phyloP scores from a whole-genome alignment of 2,329 filamentous ascomycete genomes.

The Pseudocercospora fijiensis region DNA sequence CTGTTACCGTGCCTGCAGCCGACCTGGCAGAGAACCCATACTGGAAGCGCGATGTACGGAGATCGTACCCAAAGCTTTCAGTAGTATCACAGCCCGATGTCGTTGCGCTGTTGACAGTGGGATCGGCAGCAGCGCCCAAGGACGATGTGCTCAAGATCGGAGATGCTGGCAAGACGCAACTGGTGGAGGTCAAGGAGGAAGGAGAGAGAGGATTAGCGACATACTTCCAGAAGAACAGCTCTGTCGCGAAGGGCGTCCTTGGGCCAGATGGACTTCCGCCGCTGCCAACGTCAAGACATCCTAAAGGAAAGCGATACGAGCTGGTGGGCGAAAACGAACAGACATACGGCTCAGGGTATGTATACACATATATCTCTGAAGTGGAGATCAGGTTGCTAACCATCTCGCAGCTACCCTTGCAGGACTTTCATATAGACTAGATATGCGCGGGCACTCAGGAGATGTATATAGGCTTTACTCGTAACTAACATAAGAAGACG shows the following conservation, averaged over 20 bases:
- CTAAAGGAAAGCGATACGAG: slow-evolving; percentile 65
- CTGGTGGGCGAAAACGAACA: slow-evolving; percentile 70
- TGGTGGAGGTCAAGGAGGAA: slow-evolving; percentile 74
- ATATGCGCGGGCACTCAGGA: not conserved
- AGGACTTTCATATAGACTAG: slow-evolving; percentile 41
- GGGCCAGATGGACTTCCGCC: slow-evolving; percentile 80
- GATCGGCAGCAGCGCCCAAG: slow-evolving; percentile 77
- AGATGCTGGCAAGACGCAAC: slow-evolving; percentile 68
- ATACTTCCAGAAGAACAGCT: slow-evolving; percentile 67
- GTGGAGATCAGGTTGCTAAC: slow-evolving; percentile 25
- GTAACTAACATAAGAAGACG: not conserved
- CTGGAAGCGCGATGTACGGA: slow-evolving; percentile 89
- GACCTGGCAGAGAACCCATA: slow-evolving; percentile 91
- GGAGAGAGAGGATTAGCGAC: slow-evolving; percentile 70
- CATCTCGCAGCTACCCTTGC: slow-evolving; percentile 45
- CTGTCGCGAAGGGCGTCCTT: slow-evolving; percentile 59
- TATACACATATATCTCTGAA: slow-evolving; percentile 11
- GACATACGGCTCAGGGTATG: slow-evolving; percentile 58
- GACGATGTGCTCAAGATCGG: slow-evolving; percentile 73
- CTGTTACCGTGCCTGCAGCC: slow-evolving; percentile 77
- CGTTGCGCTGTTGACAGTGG: slow-evolving; percentile 79
- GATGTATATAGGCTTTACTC: slow-evolving; percentile 18
- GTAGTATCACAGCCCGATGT: slow-evolving; percentile 81
- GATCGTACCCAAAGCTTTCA: slow-evolving; percentile 77
- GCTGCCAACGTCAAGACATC: slow-evolving; percentile 70